phyloP scores from a whole-genome alignment of 148 eudicot genomes.

The Polygonum aviculare region DNA sequence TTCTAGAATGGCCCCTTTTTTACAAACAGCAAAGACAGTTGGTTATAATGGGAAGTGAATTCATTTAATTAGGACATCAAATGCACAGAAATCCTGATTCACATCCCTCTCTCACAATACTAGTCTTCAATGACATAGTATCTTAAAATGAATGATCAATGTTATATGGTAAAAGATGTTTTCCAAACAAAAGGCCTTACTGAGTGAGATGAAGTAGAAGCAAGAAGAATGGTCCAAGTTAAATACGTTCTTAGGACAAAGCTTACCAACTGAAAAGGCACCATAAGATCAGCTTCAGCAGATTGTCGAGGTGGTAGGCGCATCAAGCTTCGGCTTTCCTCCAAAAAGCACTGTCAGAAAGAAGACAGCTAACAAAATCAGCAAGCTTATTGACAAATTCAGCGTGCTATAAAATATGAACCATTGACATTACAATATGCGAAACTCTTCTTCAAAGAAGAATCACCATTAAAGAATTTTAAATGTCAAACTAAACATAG shows the following conservation, averaged over 20 bases:
- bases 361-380: slow-evolving; percentile 8
- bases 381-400: neutral
- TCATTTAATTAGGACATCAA: neutral
- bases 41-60: neutral
- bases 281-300: slow-evolving; percentile 99
- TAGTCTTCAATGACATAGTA: neutral
- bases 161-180: neutral
- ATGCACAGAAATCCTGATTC: neutral
- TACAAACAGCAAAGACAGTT: neutral
- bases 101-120: neutral
- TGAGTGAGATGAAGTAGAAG: neutral
- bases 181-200: neutral
- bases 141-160: neutral
- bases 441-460: neutral
- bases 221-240: neutral
- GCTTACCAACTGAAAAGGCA: slow-evolving; percentile 88
- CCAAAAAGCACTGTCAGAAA: slow-evolving; percentile 73
- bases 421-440: neutral
- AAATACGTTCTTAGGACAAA: neutral
- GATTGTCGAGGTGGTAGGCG: slow-evolving; percentile 98
- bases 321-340: slow-evolving; percentile 92
- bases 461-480: neutral
- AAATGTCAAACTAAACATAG: neutral
- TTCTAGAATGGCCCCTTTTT: neutral
- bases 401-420: neutral